Percentiles rank a stretch among this genome's conserved stretches.
Evolutionary conservation across 2,329 filamentous ascomycete genomes (phyloP).

Genomic region (Fusarium anthophilum): DNA sequence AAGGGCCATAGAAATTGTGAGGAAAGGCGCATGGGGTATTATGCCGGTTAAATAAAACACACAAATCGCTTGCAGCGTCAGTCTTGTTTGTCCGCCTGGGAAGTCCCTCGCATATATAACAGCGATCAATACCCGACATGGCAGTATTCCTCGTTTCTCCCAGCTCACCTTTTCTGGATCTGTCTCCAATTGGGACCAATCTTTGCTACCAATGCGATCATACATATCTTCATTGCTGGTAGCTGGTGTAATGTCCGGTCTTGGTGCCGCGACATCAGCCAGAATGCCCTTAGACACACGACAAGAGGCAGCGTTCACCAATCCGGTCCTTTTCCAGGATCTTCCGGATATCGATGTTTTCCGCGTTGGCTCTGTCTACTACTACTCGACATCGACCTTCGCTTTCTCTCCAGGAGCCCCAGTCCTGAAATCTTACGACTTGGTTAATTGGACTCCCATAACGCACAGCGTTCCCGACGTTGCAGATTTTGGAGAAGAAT

Average conservation of each 20-base stretch:
- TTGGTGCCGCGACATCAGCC: neutral
- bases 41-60: neutral
- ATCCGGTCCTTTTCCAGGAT: neutral
- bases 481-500: neutral
- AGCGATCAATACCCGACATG: accelerated
- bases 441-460: neutral
- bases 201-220: neutral
- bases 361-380: neutral
- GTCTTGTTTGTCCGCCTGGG: neutral
- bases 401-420: neutral
- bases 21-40: neutral
- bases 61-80: accelerated
- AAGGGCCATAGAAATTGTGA: no score
- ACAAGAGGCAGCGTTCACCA: neutral
- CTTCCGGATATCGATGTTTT: neutral
- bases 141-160: neutral
- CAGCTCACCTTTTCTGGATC: neutral
- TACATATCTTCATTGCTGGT: neutral
- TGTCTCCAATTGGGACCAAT: neutral
- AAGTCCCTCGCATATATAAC: neutral
- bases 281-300: neutral
- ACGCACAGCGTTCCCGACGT: neutral
- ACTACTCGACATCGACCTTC: neutral
- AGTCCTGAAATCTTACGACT: neutral
- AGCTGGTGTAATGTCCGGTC: neutral